phyloP scores from a whole-genome alignment of 106 monocot genomes.

The Agapanthus africanus region DNA sequence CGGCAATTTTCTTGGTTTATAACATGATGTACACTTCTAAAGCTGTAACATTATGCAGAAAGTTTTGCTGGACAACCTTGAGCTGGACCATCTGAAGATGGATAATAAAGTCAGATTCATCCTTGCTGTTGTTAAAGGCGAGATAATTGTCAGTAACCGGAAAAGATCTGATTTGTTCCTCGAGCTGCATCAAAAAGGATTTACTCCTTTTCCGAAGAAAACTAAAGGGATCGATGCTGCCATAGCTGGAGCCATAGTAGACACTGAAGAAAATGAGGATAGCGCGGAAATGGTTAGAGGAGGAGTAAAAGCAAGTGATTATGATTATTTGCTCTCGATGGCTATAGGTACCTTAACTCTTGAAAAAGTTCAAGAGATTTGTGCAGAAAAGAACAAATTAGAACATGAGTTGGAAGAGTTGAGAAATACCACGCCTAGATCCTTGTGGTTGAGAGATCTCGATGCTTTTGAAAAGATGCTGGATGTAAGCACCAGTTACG shows the following conservation, averaged over 20 bases:
- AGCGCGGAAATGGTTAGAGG: slow-evolving; percentile 18
- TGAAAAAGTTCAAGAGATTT: slow-evolving; percentile 70
- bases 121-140: slow-evolving; percentile 56
- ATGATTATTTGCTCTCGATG: slow-evolving; percentile 81
- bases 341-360: slow-evolving; percentile 65
- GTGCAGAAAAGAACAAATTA: slow-evolving; percentile 37
- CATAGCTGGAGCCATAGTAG: slow-evolving; percentile 30
- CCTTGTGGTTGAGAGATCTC: slow-evolving; percentile 78
- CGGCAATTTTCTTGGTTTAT: neutral
- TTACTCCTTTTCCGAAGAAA: slow-evolving; percentile 80
- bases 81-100: slow-evolving; percentile 62
- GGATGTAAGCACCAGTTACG: slow-evolving; percentile 29
- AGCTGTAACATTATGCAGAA: slow-evolving; percentile 31
- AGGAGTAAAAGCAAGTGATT: slow-evolving; percentile 36
- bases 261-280: slow-evolving; percentile 31
- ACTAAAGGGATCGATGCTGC: slow-evolving; percentile 38
- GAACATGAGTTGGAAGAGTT: slow-evolving; percentile 47
- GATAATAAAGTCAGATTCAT: slow-evolving; percentile 89
- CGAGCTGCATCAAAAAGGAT: slow-evolving; percentile 71
- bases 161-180: slow-evolving; percentile 61
- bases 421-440: slow-evolving; percentile 32
- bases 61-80: slow-evolving; percentile 53
- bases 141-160: slow-evolving; percentile 63
- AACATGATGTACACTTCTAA: neutral
- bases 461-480: slow-evolving; percentile 61